Base-by-base conservation (phyloP, 345 rosid species). In the Ceriops zippeliana region DNA sequence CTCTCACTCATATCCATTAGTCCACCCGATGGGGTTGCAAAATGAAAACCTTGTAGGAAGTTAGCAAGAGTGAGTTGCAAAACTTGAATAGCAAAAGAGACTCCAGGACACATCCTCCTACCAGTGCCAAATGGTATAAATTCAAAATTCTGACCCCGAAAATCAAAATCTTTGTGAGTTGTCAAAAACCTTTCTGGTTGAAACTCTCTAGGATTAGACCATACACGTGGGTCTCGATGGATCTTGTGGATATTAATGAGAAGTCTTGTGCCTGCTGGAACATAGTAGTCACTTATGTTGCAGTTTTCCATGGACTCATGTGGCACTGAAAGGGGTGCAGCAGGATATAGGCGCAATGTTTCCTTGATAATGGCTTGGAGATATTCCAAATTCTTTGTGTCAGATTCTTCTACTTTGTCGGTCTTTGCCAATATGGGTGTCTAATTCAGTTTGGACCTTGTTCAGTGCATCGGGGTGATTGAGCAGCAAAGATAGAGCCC, bases 301-400 rank as follows among this genome's bases (percentile, higher is more conserved):
- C 90, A 83, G 51, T 87, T 89, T 61, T 82, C 81, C 72, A 58
- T 62, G 34, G 84, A 84, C 38, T 84, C 80, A 21, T 83, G 80
- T 7, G 82, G 88, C 5, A 85, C 81, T 38, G 74, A 69, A 17
- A 87, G 80, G 7, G 96, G 90, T 6, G 69, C 82, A 0, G 85
- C 83, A 13, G 96, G 92, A 73, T 86, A 83, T 20, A 89, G 59
- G 13, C 90, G 74, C 34, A 87, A 68, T 7, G 88, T 80, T 73
- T 89, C 96, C 75, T 86, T 89, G 73, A 84, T 34, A 22, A 86
- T 76, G 7, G 96, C 89, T 66, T 85, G 87, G 53, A 90, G 77
- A 68, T 86, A 86, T 5, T 68, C 72, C 3, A 87, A 73, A 32
- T 76, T 77, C 62, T 80, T 72, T 2, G 83, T 54, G 82, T 85